phyloP scores from a whole-genome alignment of 257 asterid species.

The Leonotis leonurus region DNA sequence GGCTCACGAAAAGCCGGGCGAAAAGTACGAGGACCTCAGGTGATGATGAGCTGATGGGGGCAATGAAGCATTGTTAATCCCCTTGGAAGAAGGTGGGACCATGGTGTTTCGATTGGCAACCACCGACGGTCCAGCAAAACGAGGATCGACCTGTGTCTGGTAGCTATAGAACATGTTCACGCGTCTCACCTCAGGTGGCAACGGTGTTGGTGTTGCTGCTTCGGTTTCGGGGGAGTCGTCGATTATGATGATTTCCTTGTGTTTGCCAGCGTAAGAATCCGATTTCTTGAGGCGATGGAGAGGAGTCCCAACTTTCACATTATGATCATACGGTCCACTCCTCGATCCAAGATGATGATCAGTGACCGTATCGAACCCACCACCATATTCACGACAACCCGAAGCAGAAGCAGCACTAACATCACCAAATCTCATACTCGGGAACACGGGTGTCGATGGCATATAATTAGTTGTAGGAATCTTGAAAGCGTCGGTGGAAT shows the following conservation, averaged over 20 bases:
- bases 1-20: constrained; percentile 30
- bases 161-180: constrained; percentile 26
- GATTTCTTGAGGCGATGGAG: constrained; percentile 10
- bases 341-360: constrained; percentile 22
- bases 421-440: constrained; percentile 21
- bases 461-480: constrained; percentile 23
- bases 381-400: constrained; percentile 18
- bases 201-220: constrained; percentile 15
- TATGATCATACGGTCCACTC: constrained; percentile 13
- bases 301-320: constrained; percentile 18
- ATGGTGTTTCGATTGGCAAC: constrained; percentile 21
- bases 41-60: constrained; percentile 20
- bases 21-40: constrained; percentile 26
- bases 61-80: constrained; percentile 20
- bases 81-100: constrained; percentile 23
- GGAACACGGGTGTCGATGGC: constrained; percentile 27
- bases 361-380: constrained; percentile 23
- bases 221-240: constrained; percentile 41
- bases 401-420: constrained; percentile 23
- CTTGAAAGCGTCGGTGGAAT: constrained; percentile 27
- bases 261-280: constrained; percentile 20
- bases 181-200: constrained; percentile 13
- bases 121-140: constrained; percentile 24
- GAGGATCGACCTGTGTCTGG: constrained; percentile 27
- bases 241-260: constrained; percentile 37